phyloP scores from a whole-genome alignment of 768 basidiomycete genomes.

The Filobasidium floriforme region DNA sequence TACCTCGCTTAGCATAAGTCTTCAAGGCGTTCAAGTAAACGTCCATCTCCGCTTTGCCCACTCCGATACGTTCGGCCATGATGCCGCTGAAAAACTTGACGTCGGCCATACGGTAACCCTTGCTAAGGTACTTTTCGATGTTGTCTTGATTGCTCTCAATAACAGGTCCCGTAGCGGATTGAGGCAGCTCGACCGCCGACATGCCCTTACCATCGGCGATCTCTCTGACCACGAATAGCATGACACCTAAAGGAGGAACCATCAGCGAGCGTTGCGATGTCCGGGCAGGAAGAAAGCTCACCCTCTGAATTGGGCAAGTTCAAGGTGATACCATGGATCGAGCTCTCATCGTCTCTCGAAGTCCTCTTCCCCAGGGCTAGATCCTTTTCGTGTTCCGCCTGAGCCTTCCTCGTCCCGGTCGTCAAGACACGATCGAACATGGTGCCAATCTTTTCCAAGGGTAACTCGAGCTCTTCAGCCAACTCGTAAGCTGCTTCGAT shows the following conservation, averaged over 20 bases:
- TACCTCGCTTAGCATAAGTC: slow-evolving; percentile 38
- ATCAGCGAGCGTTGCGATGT: background rate
- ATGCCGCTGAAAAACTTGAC: slow-evolving; percentile 41
- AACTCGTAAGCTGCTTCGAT: slow-evolving; percentile 41
- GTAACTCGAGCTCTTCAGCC: slow-evolving; percentile 39
- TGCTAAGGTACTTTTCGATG: slow-evolving; percentile 37
- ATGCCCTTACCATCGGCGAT: slow-evolving; percentile 29
- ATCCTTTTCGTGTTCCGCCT: slow-evolving; percentile 24
- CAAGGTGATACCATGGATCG: slow-evolving; percentile 40
- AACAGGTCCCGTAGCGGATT: background rate
- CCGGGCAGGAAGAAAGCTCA: too few relatives aligned
- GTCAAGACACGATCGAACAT: slow-evolving; percentile 44
- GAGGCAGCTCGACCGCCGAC: slow-evolving; percentile 24
- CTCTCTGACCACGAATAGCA: slow-evolving; percentile 45
- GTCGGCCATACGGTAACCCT: slow-evolving; percentile 44
- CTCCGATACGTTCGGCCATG: slow-evolving; percentile 40
- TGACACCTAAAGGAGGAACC: slow-evolving; percentile 26
- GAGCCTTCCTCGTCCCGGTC: slow-evolving; percentile 34
- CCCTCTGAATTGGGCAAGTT: slow-evolving; percentile 35
- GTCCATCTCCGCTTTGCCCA: slow-evolving; percentile 40
- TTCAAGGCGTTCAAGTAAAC: slow-evolving; percentile 42
- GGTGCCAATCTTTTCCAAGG: slow-evolving; percentile 40
- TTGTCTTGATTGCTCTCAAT: slow-evolving; percentile 28
- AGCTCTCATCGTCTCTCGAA: slow-evolving; percentile 30
- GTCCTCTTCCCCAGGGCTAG: slow-evolving; percentile 24